Base-by-base conservation (phyloP, 2,329 filamentous ascomycete species). In the Ophiostoma populinum region DNA sequence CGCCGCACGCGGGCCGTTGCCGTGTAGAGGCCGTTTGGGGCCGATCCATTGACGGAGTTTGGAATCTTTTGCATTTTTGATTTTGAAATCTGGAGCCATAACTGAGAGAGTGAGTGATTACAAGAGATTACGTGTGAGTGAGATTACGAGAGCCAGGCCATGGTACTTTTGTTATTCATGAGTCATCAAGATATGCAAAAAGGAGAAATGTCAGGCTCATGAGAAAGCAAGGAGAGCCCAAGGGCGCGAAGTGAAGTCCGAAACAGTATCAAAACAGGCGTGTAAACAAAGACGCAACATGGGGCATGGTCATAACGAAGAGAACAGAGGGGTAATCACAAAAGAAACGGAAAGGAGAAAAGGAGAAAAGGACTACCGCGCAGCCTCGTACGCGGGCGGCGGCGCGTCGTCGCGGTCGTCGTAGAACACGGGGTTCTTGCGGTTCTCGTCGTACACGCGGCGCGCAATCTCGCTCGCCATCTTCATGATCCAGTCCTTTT, bases 401-500 rank as follows among this genome's bases (percentile, higher is more conserved):
- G 71, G 70, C 5, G 58, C 52, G 31, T 70, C 65, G 41, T 74
- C 65, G 35, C 61, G 56, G 39, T 71, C 67, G 27, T 64, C 58
- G 65, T 65, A 70, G 34, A 65, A 58, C 5, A 54, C 54, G 18
- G 60, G 57, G 35, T 67, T 61, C 24, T 63, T 59, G 36, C 64
- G 61, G 56, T 93, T 90, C 57, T 93, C 81, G 46, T 93, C 81
- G 45, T 87, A 81, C 44, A 92, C 83, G 37, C 82, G 78, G 34
- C 75, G 65, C 24, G 85, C 83, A 47, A 95, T 87, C 55, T 95
- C 90, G 43, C 76, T 77, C 5, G 87, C 86, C 71, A 98, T 90
- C 61, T 93, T 90, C 60, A 78, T 74, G 57, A 90, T 79, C 80
- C 81, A 90, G 3, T 80, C 81, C 53, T 83, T 77, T 51, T 85